These are phyloP conservation scores for Alternaria ethzedia DNA, from an alignment of 2,329 filamentous ascomycete genomes.

Conservation along the genomic window DNA sequence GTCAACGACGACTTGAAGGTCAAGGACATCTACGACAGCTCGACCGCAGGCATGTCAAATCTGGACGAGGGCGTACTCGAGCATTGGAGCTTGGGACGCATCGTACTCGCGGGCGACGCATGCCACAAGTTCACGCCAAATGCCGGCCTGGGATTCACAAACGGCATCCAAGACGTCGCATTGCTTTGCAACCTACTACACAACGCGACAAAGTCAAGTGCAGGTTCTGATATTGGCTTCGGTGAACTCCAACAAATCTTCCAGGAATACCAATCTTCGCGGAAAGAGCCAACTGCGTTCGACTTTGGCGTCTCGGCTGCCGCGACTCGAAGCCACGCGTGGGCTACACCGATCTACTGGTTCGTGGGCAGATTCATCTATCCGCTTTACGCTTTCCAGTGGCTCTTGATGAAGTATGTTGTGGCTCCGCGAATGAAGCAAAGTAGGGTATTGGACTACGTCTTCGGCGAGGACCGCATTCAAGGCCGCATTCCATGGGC, in stretches of 20 bases:
- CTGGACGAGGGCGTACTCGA: slow-evolving; percentile 1
- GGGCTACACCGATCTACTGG: neutral
- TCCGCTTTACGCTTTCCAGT: neutral
- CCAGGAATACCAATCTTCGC: neutral
- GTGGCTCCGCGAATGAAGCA: neutral
- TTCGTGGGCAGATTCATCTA: neutral
- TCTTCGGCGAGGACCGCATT: neutral
- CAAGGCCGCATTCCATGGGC: neutral
- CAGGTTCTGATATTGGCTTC: neutral
- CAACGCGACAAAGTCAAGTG: neutral
- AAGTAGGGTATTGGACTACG: neutral
- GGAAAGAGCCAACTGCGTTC: neutral
- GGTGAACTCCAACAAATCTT: neutral
- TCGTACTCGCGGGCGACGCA: neutral
- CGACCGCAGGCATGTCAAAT: neutral
- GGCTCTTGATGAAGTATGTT: neutral
- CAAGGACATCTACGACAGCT: neutral
- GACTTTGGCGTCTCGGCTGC: neutral
- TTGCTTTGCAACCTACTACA: neutral
- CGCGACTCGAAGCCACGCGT: neutral
- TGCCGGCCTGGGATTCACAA: neutral
- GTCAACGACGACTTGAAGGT: neutral
- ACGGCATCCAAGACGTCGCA: neutral
- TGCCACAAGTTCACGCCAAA: slow-evolving; percentile 6
- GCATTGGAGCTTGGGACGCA: neutral